Evolutionary conservation across 2,329 filamentous ascomycete species (phyloP).

Genomic region (Talaromyces atroroseus): DNA sequence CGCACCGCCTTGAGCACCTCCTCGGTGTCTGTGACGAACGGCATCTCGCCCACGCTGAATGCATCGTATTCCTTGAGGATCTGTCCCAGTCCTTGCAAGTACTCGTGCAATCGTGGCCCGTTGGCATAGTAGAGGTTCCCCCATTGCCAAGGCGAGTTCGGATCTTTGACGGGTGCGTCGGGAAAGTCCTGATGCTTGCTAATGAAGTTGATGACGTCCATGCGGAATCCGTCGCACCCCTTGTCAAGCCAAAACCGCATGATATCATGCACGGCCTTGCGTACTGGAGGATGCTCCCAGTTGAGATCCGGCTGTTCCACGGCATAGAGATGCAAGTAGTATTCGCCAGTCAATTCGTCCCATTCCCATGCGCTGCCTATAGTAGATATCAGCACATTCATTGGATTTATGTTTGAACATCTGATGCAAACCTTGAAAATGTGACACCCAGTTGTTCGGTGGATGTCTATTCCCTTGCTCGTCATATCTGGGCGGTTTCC

Average conservation of each 20-base stretch:
- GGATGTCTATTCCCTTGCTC: constrained; percentile 56
- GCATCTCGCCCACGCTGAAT: constrained; percentile 59
- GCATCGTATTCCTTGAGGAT: constrained; percentile 53
- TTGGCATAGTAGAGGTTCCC: constrained; percentile 47
- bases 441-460: constrained; percentile 65
- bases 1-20: constrained; percentile 52
- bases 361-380: constrained; percentile 48
- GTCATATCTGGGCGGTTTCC: constrained; percentile 42
- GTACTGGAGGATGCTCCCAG: constrained; percentile 67
- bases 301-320: constrained; percentile 78
- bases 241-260: constrained; percentile 76
- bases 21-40: constrained; percentile 43
- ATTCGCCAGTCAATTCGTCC: constrained; percentile 67
- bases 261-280: constrained; percentile 64
- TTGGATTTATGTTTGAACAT: too few species aligned
- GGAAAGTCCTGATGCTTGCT: constrained; percentile 57
- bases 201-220: constrained; percentile 70
- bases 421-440: constrained; percentile 38
- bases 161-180: constrained; percentile 33
- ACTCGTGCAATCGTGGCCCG: constrained; percentile 55
- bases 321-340: constrained; percentile 72
- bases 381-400: not conserved
- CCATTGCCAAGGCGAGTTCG: constrained; percentile 28
- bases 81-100: constrained; percentile 48
- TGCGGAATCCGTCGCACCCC: constrained; percentile 68